Percentiles rank a stretch among this genome's conserved stretches.
Conservation (phyloP, 2,329 filamentous ascomycete species). For the Sarocladium strictum region DNA sequence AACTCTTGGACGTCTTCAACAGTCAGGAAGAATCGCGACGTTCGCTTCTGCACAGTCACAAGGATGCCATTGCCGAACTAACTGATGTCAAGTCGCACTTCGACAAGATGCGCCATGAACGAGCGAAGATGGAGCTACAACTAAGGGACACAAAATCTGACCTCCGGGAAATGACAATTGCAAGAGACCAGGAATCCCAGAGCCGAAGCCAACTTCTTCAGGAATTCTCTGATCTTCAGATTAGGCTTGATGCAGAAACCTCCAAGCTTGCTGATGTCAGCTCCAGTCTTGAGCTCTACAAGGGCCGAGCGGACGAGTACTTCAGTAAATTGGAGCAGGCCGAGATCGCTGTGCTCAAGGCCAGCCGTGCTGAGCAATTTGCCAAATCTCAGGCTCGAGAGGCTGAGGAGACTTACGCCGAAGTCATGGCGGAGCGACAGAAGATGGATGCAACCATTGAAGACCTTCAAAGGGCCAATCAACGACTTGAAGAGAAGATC, state of each 20-base stretch:
- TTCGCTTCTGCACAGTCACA: slow-evolving; percentile 76
- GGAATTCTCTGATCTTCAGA: slow-evolving; percentile 90
- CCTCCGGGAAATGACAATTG: slow-evolving; percentile 69
- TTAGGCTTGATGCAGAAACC: slow-evolving; percentile 81
- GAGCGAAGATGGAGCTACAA: slow-evolving; percentile 75
- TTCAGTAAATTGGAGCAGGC: slow-evolving; percentile 96
- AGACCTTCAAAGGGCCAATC: slow-evolving; percentile 82
- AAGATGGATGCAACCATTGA: slow-evolving; percentile 84
- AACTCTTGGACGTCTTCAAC: slow-evolving; percentile 86
- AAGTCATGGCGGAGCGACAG: slow-evolving; percentile 86
- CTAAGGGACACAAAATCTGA: slow-evolving; percentile 80
- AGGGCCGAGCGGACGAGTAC: slow-evolving; percentile 88
- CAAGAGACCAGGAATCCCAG: slow-evolving; percentile 80
- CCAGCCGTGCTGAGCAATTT: slow-evolving; percentile 86
- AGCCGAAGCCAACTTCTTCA: slow-evolving; percentile 83
- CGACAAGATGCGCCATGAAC: slow-evolving; percentile 78
- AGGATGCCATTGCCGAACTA: slow-evolving; percentile 77
- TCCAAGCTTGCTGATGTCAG: slow-evolving; percentile 80
- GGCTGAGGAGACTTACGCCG: slow-evolving; percentile 83
- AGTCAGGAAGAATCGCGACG: slow-evolving; percentile 87
- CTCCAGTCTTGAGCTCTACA: slow-evolving; percentile 82
- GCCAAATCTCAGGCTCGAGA: slow-evolving; percentile 85
- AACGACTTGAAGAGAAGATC: slow-evolving; percentile 82
- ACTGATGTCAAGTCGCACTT: slow-evolving; percentile 81
- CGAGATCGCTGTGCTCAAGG: slow-evolving; percentile 91